These are phyloP conservation scores for Huntiella savannae DNA, from an alignment of 2,329 filamentous ascomycete species.

Conservation along the genomic window DNA sequence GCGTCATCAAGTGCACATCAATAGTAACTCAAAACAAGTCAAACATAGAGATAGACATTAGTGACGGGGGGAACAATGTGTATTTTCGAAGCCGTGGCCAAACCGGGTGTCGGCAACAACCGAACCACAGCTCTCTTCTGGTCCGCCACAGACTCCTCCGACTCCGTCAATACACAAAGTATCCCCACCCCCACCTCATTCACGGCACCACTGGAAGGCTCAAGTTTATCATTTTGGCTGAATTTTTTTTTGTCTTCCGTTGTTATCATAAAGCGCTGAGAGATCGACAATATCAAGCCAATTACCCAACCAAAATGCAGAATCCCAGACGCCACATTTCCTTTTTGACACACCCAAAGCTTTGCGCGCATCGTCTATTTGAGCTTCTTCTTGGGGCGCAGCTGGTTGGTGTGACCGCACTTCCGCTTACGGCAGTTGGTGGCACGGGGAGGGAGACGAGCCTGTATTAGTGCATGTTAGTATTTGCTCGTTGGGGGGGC, in stretches of 20 bases:
- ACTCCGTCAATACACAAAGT: background rate
- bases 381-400: slow-evolving; percentile 99
- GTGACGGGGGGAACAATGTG: too few species aligned
- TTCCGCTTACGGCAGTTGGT: slow-evolving; percentile 99
- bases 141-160: background rate
- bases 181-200: background rate
- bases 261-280: slow-evolving; percentile 14
- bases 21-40: too few species aligned
- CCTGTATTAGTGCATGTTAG: slow-evolving; percentile 20
- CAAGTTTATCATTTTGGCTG: slow-evolving; percentile 6
- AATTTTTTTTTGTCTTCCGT: slow-evolving; percentile 14
- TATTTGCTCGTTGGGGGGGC: background rate
- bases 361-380: slow-evolving; percentile 35
- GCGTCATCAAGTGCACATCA: too few species aligned
- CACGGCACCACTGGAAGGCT: background rate
- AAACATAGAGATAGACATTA: too few species aligned
- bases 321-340: slow-evolving; percentile 25
- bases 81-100: too few species aligned
- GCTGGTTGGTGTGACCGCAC: slow-evolving; percentile 99
- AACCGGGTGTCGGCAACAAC: too few species aligned
- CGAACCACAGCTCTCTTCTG: background rate
- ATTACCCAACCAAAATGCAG: slow-evolving; percentile 12
- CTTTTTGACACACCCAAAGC: slow-evolving; percentile 15
- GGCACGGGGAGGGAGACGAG: slow-evolving; percentile 86
- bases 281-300: slow-evolving; percentile 10